Evolutionary conservation across 768 basidiomycete genomes (phyloP).

Genomic region (Collybia nuda): DNA sequence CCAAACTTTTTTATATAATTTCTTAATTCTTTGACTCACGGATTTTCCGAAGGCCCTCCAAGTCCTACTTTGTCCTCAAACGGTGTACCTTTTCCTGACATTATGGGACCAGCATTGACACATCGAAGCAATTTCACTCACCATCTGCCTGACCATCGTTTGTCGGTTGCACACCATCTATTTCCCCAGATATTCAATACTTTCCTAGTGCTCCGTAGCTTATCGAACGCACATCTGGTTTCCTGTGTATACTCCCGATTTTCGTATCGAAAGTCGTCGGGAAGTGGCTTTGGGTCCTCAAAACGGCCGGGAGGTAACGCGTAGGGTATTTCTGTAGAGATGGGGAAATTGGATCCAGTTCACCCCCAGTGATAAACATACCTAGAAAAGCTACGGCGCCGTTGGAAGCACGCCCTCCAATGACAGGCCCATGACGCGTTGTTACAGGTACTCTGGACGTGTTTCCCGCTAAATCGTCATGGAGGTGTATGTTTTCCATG

Average conservation of each 20-base stretch:
- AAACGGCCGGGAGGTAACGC: slow-evolving; percentile 66
- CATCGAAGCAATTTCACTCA: slow-evolving; percentile 10
- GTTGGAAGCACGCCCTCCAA: slow-evolving; percentile 59
- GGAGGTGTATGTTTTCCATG: slow-evolving; percentile 36
- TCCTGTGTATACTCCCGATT: slow-evolving; percentile 62
- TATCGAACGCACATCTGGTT: slow-evolving; percentile 45
- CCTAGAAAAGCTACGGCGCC: slow-evolving; percentile 67
- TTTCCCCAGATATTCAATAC: background rate
- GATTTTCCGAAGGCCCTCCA: slow-evolving; percentile 70
- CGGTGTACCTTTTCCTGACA: slow-evolving; percentile 33
- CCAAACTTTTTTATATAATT: background rate
- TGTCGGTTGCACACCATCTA: slow-evolving; percentile 61
- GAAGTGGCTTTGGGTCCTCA: slow-evolving; percentile 58
- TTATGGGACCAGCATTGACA: background rate
- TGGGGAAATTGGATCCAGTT: too few species aligned
- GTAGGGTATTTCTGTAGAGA: slow-evolving; percentile 76
- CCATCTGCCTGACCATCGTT: slow-evolving; percentile 66
- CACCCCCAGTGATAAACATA: too few species aligned
- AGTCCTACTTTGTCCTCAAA: slow-evolving; percentile 63
- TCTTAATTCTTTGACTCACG: slow-evolving; percentile 35
- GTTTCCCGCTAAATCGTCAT: slow-evolving; percentile 49
- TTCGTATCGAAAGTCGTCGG: slow-evolving; percentile 54
- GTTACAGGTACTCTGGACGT: slow-evolving; percentile 42
- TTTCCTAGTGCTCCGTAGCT: background rate
- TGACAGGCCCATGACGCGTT: slow-evolving; percentile 56